A percentile compares a stretch with the other conserved stretches of the same genome.
phyloP scores from a whole-genome alignment of 2,329 filamentous ascomycete species.

The Trichoderma hamatum region DNA sequence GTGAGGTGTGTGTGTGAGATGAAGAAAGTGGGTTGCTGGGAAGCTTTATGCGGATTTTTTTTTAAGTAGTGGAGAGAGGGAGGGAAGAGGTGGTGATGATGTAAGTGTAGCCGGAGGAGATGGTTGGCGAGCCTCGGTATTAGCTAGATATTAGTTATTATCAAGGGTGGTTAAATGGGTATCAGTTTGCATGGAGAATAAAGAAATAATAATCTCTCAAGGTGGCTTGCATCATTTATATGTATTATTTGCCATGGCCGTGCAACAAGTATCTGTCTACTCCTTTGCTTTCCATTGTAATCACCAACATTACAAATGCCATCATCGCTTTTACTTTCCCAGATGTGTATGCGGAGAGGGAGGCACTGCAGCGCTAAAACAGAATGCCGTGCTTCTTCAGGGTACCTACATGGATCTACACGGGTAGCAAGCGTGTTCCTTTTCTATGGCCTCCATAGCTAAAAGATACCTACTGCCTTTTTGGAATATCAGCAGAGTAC shows the following conservation, averaged over 20 bases:
- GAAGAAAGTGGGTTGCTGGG: neutral
- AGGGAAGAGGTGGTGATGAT: neutral
- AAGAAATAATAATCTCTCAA: neutral
- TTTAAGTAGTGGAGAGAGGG: neutral
- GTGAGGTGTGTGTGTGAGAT: neutral
- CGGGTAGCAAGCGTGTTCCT: neutral
- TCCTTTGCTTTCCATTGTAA: neutral
- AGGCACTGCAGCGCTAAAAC: neutral
- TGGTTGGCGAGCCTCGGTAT: slow-evolving; percentile 5
- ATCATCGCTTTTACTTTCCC: slow-evolving; percentile 1
- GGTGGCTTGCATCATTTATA: neutral
- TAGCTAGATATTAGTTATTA: neutral
- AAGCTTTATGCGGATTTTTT: slow-evolving; percentile 6
- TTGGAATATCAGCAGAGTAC: neutral
- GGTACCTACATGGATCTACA: neutral
- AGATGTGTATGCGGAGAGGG: neutral
- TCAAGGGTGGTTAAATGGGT: neutral
- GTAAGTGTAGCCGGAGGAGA: neutral
- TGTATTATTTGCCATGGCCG: neutral
- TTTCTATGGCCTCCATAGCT: neutral
- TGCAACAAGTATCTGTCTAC: neutral
- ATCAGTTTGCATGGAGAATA: neutral
- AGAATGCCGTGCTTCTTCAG: neutral
- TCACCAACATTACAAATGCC: slow-evolving; percentile 19
- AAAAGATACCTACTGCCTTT: neutral